A percentile compares a stretch with the other conserved stretches of the same genome.
phyloP scores from a whole-genome alignment of 2,329 filamentous ascomycete genomes.

The Stemphylium vesicarium region DNA sequence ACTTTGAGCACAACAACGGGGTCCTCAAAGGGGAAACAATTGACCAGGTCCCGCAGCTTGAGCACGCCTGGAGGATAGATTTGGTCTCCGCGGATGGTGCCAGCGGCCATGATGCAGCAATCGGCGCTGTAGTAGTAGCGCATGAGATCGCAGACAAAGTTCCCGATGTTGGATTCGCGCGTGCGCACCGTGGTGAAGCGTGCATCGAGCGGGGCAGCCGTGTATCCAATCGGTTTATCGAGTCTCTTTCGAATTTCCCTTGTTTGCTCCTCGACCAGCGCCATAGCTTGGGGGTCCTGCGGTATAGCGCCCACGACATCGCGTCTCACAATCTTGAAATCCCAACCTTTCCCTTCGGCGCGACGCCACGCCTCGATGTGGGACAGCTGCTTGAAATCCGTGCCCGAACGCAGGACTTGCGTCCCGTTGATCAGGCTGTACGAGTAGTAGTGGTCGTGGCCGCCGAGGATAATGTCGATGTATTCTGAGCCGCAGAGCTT shows the following conservation, averaged over 20 bases:
- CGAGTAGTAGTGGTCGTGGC: conserved; percentile 88
- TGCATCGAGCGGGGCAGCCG: conserved; percentile 79
- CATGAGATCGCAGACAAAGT: conserved; percentile 94
- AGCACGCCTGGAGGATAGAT: conserved; percentile 83
- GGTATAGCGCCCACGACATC: conserved; percentile 74
- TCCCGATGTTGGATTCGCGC: conserved; percentile 82
- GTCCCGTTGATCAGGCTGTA: conserved; percentile 79
- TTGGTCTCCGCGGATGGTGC: conserved; percentile 86
- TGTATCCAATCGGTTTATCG: conserved; percentile 81
- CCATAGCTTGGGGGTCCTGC: conserved; percentile 65
- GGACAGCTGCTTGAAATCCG: conserved; percentile 90
- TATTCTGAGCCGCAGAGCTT: conserved; percentile 71
- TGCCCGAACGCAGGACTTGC: conserved; percentile 85
- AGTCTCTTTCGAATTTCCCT: conserved; percentile 76
- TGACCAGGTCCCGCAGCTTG: conserved; percentile 79
- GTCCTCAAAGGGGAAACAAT: conserved; percentile 92
- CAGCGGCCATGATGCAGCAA: conserved; percentile 82
- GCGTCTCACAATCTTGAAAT: conserved; percentile 76
- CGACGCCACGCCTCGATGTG: conserved; percentile 79
- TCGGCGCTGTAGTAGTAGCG: conserved; percentile 80
- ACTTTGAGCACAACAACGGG: conserved; percentile 80
- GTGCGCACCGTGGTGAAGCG: conserved; percentile 82
- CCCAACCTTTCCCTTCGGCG: conserved; percentile 65
- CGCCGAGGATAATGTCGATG: conserved; percentile 85
- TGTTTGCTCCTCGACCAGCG: conserved; percentile 72